Percentiles rank a stretch among this genome's conserved stretches.
phyloP scores from a whole-genome alignment of 768 basidiomycete species.

The Tephrocybe sp. region DNA sequence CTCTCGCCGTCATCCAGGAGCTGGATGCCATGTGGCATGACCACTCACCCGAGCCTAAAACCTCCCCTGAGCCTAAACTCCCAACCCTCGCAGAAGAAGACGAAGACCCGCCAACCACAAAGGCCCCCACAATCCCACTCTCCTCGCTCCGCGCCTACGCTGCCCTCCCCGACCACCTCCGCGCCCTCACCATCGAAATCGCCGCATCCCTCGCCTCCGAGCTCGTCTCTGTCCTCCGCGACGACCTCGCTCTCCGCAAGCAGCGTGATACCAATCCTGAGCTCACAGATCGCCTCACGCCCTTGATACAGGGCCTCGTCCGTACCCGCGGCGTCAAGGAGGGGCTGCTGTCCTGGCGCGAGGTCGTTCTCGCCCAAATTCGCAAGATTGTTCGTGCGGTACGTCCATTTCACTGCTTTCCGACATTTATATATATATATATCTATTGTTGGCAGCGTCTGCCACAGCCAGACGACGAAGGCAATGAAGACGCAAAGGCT shows the following conservation, averaged over 20 bases:
- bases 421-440: conserved; percentile 5
- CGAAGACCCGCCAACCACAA: background rate
- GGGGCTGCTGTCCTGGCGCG: conserved; percentile 67
- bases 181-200: conserved; percentile 72
- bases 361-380: conserved; percentile 64
- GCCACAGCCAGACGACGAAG: conserved; percentile 32
- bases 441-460: conserved; percentile 6
- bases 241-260: conserved; percentile 63
- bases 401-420: conserved; percentile 25
- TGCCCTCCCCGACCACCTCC: conserved; percentile 74
- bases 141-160: conserved; percentile 71
- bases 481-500: background rate
- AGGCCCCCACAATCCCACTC: conserved; percentile 49
- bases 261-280: conserved; percentile 31
- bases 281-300: conserved; percentile 64
- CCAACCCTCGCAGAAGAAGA: conserved; percentile 8
- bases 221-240: conserved; percentile 66
- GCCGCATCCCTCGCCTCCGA: conserved; percentile 75
- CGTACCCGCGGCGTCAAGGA: conserved; percentile 73
- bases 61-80: background rate
- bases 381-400: conserved; percentile 60
- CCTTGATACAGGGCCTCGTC: conserved; percentile 75
- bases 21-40: conserved; percentile 62
- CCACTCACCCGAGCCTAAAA: background rate
- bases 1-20: conserved; percentile 71